Percentiles rank a stretch among this genome's conserved stretches.
phyloP scores from a whole-genome alignment of 441 rosid genomes.

The Populus trichocarpa region DNA sequence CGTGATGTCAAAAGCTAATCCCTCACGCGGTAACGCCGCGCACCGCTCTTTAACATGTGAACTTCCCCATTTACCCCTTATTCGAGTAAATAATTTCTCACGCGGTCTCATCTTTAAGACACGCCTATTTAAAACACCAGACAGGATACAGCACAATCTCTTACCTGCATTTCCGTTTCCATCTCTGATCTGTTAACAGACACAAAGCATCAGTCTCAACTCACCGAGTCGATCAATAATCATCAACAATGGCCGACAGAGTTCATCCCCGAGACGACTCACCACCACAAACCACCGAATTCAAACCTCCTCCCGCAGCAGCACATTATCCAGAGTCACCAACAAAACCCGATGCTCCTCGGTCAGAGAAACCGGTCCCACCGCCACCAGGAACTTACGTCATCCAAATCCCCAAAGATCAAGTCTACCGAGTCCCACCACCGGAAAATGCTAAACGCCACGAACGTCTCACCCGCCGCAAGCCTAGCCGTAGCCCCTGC shows the following conservation, averaged over 20 bases:
- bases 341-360: conserved; percentile 4
- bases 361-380: conserved; percentile 25
- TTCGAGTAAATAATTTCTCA: neutral
- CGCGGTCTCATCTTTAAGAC: neutral
- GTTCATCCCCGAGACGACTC: conserved; percentile 31
- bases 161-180: neutral
- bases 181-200: neutral
- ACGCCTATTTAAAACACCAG: neutral
- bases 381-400: conserved; percentile 65
- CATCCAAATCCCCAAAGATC: conserved; percentile 80
- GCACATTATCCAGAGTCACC: neutral
- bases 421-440: conserved; percentile 77
- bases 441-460: conserved; percentile 56
- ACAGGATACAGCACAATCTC: neutral
- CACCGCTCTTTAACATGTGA: neutral
- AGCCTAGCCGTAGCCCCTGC: conserved; percentile 29
- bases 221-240: neutral
- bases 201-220: neutral
- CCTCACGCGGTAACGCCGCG: neutral
- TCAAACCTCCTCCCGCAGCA: neutral
- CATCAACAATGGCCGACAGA: conserved; percentile 28
- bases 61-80: neutral
- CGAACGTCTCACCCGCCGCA: conserved; percentile 40
- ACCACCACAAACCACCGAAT: conserved; percentile 8
- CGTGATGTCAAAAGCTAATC: neutral